Base-by-base conservation (phyloP, 805 yeast genomes). In the Babjeviella inositovora region DNA sequence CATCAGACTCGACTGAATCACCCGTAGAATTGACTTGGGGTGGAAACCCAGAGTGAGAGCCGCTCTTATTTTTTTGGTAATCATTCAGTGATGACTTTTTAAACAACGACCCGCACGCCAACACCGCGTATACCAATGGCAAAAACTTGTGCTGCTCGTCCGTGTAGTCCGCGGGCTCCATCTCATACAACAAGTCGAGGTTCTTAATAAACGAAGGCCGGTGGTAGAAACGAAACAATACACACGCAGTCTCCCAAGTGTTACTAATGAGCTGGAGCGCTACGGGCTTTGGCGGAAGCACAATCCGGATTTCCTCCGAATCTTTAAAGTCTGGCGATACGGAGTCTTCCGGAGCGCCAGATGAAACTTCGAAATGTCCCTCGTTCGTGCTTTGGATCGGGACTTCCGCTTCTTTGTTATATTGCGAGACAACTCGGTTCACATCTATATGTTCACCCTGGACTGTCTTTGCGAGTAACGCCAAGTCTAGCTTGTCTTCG, bases 241-340 rank as follows among this genome's bases (percentile, higher is more conserved):
- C 82, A 45, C 93, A 81, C 0, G 93, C 92, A 34, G 73, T 70
- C 30, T 71, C 68, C 92, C 93, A 84, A 1, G 85, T 75, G 21
- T 73, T 66, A 29, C 69, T 66, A 12, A 84, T 70, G 30, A 82
- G 55, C 32, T 66, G 67, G 17, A 79, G 44, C 0, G 93, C 87
- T 13, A 63, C 62, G 16, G 69, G 72, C 37, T 76, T 71, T 2
- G 85, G 67, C 0, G 95, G 95, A 17, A 84, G 48, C 6, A 76
- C 66, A 29, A 74, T 60, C 30, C 60, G 69, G 32, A 76, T 59
- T 35, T 72, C 84, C 25, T 53, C 45, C n/a, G n/a, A n/a, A n/a
- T n/a, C n/a, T n/a, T n/a, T n/a, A n/a, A n/a, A n/a, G n/a, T n/a
- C n/a, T n/a, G n/a, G n/a, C n/a, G n/a, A n/a, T n/a, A n/a, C n/a